Percentiles rank a stretch among this genome's conserved stretches.
phyloP scores from a whole-genome alignment of 1,284 basidiomycete species.

The Cryptococcus floricola region DNA sequence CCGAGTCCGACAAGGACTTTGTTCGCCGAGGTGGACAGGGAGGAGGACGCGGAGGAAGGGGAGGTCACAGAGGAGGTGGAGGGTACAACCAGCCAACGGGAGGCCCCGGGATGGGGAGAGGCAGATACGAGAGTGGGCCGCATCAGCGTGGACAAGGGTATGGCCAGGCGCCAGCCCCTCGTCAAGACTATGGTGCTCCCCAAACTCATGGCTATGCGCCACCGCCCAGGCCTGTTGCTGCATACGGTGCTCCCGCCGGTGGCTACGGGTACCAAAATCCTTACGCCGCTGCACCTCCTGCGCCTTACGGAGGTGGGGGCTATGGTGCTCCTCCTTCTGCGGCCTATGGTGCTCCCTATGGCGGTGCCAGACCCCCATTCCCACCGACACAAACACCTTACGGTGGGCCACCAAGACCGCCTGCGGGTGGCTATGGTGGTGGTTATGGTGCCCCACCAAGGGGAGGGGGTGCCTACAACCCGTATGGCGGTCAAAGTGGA shows the following conservation, averaged over 20 bases:
- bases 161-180: constrained; percentile 2
- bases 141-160: constrained; percentile 15
- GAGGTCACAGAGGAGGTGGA: constrained; percentile 14
- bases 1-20: constrained; percentile 68
- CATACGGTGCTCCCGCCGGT: background rate
- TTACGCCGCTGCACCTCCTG: background rate
- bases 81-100: constrained; percentile 11
- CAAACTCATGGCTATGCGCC: background rate
- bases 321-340: constrained; percentile 3
- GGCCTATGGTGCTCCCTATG: constrained; percentile 9
- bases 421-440: constrained; percentile 15
- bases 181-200: constrained; percentile 2
- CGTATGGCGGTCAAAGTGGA: constrained; percentile 8
- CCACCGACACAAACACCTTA: constrained; percentile 9
- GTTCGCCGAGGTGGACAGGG: constrained; percentile 51
- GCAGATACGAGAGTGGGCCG: constrained; percentile 7
- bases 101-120: constrained; percentile 22
- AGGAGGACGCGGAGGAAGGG: constrained; percentile 6
- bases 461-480: constrained; percentile 13
- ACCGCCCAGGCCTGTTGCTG: background rate
- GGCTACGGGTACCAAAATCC: background rate
- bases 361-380: constrained; percentile 8
- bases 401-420: constrained; percentile 6
- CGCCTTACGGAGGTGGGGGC: constrained; percentile 4
- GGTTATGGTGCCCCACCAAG: constrained; percentile 9